Percentiles rank a stretch among this genome's conserved stretches.
Conservation (phyloP, 129 eudicot species). For the Flaveria brownii region DNA sequence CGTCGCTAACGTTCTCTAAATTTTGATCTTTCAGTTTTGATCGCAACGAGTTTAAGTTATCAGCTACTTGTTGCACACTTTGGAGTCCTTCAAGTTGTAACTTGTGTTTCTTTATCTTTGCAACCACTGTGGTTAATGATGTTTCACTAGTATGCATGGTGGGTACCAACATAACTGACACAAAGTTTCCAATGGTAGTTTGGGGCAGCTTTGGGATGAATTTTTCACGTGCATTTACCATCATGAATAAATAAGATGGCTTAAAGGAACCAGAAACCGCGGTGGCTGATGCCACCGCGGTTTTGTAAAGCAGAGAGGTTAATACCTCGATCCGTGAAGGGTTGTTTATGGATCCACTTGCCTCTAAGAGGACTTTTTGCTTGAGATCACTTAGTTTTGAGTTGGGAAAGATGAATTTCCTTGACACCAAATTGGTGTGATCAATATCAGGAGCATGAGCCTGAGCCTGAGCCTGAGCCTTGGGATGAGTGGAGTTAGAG, state of each 20-base stretch:
- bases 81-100: not conserved
- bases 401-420: not conserved
- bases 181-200: not conserved
- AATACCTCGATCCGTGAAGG: conserved; percentile 7
- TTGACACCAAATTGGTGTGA: not conserved
- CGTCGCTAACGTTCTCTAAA: not conserved
- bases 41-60: not conserved
- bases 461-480: too few relatives aligned
- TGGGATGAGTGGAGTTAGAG: too few relatives aligned
- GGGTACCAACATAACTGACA: not conserved
- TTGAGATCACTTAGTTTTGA: not conserved
- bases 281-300: conserved; percentile 12
- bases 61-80: not conserved
- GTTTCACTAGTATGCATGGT: not conserved
- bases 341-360: not conserved
- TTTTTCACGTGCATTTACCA: not conserved
- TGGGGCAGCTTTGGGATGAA: not conserved
- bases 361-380: not conserved
- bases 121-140: not conserved
- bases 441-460: too few relatives aligned
- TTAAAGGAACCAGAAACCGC: too few relatives aligned
- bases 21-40: not conserved
- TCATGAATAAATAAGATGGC: not conserved
- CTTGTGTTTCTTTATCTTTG: not conserved
- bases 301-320: conserved; percentile 13